phyloP scores from a whole-genome alignment of 1,139 yeast genomes.

The Zygosaccharomyces sapae region DNA sequence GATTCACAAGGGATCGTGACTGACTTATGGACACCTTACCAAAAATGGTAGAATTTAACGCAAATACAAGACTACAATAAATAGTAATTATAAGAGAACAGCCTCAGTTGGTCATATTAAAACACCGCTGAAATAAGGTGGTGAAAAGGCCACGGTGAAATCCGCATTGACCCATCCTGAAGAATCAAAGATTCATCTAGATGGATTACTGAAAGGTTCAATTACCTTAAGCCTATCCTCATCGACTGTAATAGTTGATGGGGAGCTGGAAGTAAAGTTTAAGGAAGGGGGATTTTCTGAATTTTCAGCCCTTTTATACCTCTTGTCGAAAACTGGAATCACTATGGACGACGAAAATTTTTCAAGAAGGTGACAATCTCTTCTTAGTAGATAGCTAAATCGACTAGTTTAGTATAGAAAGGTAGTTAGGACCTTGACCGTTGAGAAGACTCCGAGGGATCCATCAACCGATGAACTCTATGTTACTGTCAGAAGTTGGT shows the following conservation, averaged over 20 bases:
- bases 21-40: slow-evolving; percentile 73
- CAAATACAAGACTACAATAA: not conserved
- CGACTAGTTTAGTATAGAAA: not conserved
- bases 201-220: slow-evolving; percentile 39
- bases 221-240: slow-evolving; percentile 49
- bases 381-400: not conserved
- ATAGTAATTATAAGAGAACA: slow-evolving; percentile 16
- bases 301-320: not conserved
- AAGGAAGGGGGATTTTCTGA: not conserved
- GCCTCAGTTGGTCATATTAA: slow-evolving; percentile 32
- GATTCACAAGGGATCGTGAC: slow-evolving; percentile 48
- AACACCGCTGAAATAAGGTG: slow-evolving; percentile 38
- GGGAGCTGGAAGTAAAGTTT: slow-evolving; percentile 24
- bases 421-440: slow-evolving; percentile 8
- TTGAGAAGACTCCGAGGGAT: not conserved
- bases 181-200: not conserved
- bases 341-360: slow-evolving; percentile 19
- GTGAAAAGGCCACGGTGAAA: slow-evolving; percentile 39
- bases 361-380: slow-evolving; percentile 3
- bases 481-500: slow-evolving; percentile 3
- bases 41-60: slow-evolving; percentile 45
- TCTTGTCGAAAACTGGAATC: not conserved
- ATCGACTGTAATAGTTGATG: slow-evolving; percentile 66
- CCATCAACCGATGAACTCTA: slow-evolving; percentile 1
- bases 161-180: slow-evolving; percentile 35